phyloP scores from a whole-genome alignment of 192 early-diverging fungal species.

The Dispira simplex region DNA sequence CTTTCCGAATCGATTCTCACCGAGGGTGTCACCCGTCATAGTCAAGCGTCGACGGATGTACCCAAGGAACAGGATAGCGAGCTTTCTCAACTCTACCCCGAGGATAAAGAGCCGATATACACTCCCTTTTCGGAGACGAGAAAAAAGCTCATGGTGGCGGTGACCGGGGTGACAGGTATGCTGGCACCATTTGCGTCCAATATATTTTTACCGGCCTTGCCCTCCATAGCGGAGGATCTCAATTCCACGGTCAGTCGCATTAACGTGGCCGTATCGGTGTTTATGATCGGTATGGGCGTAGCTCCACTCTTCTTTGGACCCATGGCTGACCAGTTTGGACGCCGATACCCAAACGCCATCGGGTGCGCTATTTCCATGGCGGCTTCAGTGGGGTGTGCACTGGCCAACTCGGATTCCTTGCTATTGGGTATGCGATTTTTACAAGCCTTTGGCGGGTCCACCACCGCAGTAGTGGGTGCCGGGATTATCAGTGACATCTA shows the following conservation, averaged over 20 bases:
- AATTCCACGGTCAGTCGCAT: constrained; percentile 19
- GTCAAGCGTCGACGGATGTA: too few relatives aligned
- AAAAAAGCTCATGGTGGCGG: not conserved
- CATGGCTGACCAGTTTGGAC: constrained; percentile 30
- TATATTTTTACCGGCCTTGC: constrained; percentile 31
- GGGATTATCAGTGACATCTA: constrained; percentile 35
- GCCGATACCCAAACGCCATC: constrained; percentile 23
- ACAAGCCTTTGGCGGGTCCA: constrained; percentile 30
- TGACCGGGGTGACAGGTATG: constrained; percentile 17
- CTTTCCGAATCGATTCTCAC: too few relatives aligned
- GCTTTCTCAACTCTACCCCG: too few relatives aligned
- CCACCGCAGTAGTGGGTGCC: constrained; percentile 28
- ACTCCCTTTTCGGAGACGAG: too few relatives aligned
- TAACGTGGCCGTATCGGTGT: constrained; percentile 29
- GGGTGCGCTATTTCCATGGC: constrained; percentile 25
- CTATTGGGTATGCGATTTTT: constrained; percentile 29
- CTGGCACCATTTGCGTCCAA: constrained; percentile 32
- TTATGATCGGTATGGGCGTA: constrained; percentile 28
- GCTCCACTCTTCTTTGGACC: constrained; percentile 34
- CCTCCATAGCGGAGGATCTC: constrained; percentile 22
- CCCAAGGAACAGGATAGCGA: too few relatives aligned
- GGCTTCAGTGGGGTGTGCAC: constrained; percentile 29
- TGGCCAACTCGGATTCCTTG: constrained; percentile 19
- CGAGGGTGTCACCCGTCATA: too few relatives aligned
- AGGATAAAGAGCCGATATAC: too few relatives aligned